phyloP scores from a whole-genome alignment of 345 rosid species.

The Pugionium cornutum region DNA sequence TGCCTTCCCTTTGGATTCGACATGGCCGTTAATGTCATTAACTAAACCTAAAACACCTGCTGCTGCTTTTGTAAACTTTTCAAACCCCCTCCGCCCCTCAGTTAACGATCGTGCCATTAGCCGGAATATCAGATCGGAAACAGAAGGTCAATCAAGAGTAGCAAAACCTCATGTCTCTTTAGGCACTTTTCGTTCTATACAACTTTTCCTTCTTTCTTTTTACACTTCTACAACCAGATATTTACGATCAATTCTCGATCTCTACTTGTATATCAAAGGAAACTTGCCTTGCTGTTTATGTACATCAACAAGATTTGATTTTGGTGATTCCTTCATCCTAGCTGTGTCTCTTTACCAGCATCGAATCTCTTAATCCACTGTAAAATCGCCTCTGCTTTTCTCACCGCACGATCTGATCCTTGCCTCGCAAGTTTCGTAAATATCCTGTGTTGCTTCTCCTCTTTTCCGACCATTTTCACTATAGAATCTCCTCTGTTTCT shows the following conservation, averaged over 20 bases:
- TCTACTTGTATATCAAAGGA: not conserved
- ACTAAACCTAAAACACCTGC: not conserved
- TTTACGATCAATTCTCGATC: conserved; percentile 15
- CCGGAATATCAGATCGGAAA: not conserved
- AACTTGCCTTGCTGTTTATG: conserved; percentile 1
- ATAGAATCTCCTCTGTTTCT: conserved; percentile 32
- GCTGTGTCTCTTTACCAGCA: conserved; percentile 29
- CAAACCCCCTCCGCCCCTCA: no score
- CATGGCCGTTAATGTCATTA: not conserved
- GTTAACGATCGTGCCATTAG: not conserved
- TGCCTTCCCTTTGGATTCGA: not conserved
- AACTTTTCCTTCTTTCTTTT: not conserved
- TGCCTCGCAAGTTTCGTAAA: conserved; percentile 44
- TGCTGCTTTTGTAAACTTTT: no score
- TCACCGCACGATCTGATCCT: conserved; percentile 54
- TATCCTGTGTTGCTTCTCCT: conserved; percentile 47
- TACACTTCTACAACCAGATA: not conserved
- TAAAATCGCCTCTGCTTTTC: conserved; percentile 55
- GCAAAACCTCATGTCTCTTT: conserved; percentile 23
- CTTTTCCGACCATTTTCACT: conserved; percentile 35
- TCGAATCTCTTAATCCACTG: conserved; percentile 38
- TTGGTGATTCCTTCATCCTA: conserved; percentile 22
- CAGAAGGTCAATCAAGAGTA: conserved; percentile 9
- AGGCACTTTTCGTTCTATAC: conserved; percentile 6
- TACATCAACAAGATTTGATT: conserved; percentile 19